Conservation (phyloP, 208 protist species). For the Wallacemonas sp. region DNA sequence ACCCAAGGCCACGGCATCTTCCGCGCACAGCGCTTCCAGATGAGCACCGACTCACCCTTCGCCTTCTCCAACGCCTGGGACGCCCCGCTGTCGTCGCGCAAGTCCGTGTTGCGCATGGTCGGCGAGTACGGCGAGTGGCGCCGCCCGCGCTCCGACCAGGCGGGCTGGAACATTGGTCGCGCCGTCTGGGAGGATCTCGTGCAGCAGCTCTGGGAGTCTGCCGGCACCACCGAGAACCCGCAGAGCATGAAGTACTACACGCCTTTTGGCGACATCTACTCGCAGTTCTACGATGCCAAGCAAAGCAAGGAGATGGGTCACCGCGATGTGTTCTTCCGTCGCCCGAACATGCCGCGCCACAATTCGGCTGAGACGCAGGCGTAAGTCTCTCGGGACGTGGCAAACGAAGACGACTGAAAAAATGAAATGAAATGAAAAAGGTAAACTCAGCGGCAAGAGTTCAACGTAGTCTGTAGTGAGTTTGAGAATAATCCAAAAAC, state of each 20-base stretch:
- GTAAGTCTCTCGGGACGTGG: not conserved
- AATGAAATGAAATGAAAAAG: not conserved
- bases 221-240: conserved; percentile 80
- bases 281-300: conserved; percentile 76
- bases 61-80: conserved; percentile 92
- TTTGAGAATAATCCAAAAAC: too few relatives aligned
- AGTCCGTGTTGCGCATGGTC: conserved; percentile 88
- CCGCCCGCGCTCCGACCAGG: conserved; percentile 72
- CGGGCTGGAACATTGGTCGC: conserved; percentile 79
- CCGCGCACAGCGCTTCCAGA: conserved; percentile 89
- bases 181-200: conserved; percentile 88
- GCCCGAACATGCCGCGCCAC: conserved; percentile 83
- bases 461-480: not conserved
- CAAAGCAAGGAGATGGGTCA: conserved; percentile 88
- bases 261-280: conserved; percentile 83
- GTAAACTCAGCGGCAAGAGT: too few relatives aligned
- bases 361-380: conserved; percentile 64
- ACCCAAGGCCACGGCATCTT: conserved; percentile 88
- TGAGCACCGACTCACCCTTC: conserved; percentile 84
- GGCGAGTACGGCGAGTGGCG: conserved; percentile 93
- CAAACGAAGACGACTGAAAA: not conserved
- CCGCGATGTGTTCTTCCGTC: conserved; percentile 87
- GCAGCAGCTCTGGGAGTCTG: conserved; percentile 86
- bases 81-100: conserved; percentile 79
- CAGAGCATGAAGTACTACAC: conserved; percentile 95